Evolutionary conservation across 257 asterid species (phyloP), one percentile per base, ranked within the genome.

Genomic region (Eucommia ulmoides): DNA sequence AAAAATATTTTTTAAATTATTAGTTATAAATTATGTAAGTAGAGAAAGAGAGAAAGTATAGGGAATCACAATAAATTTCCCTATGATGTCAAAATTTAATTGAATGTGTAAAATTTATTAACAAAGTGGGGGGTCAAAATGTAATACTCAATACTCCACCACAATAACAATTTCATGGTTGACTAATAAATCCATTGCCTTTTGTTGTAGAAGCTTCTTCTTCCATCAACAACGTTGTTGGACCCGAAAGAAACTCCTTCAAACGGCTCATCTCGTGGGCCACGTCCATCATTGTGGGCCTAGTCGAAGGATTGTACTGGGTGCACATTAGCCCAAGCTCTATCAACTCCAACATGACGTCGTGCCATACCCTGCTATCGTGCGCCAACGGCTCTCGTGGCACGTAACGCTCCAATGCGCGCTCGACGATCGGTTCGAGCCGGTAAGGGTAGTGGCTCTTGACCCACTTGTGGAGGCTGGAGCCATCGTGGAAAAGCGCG

Each of bases 281-380:
- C 4, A 84, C 81, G 67, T 84, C 93, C 19, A 66, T 52, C 95
- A 84, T 84, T 1, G 74, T 73, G 16, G 95, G 95, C 56, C 95
- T 71, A n/a, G 68, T 65, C 24, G 69, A 41, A 2, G 93, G 84
- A 61, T 70, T 79, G 24, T 74, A 60, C 59, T 82, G 95, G 0
- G 88, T 82, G 38, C 93, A 85, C 14, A 85, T 67, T 7, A 85
- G 57, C 9, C 93, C 95, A 17, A 79, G 64, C 50, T 85, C 93
- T 8, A 85, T 62, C 41, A 85, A 5, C 63, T 85, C 93, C 33
- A 73, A 42, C 23, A 82, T 61, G 3, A 77, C 70, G 14, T 71
- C 75, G 0, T 49, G 33, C 83, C 91, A 71, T 41, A 57, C 50
- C 58, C 51, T 69, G 50, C 53, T 52, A 20, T 74, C 58, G 17